A percentile compares a stretch with the other conserved stretches of the same genome.
phyloP scores from a whole-genome alignment of 768 basidiomycete species.

The Lactifluus pinguis region DNA sequence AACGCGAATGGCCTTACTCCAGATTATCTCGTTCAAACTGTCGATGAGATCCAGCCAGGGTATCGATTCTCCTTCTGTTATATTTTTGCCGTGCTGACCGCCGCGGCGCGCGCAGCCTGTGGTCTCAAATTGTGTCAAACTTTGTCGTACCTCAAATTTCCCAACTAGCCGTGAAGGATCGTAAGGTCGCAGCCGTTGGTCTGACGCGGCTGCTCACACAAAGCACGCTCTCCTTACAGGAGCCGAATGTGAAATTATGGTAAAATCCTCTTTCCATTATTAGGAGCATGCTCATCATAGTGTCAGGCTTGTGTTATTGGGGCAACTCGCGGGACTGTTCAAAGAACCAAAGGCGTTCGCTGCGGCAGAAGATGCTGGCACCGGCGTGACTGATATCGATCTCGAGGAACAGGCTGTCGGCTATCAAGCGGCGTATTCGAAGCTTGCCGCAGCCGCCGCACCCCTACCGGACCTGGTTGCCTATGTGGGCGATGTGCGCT shows the following conservation, averaged over 20 bases:
- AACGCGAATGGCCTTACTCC: slow-evolving; percentile 65
- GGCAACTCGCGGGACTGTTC: slow-evolving; percentile 68
- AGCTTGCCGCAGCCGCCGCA: slow-evolving; percentile 73
- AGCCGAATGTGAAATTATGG: slow-evolving; percentile 61
- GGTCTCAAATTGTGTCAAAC: slow-evolving; percentile 67
- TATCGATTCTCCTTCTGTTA: slow-evolving; percentile 29
- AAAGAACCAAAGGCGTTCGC: slow-evolving; percentile 64
- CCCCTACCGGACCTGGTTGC: slow-evolving; percentile 50
- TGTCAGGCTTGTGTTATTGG: slow-evolving; percentile 58
- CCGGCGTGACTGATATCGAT: slow-evolving; percentile 68
- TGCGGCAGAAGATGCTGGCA: slow-evolving; percentile 40
- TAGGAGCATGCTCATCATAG: background rate
- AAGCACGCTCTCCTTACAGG: slow-evolving; percentile 58
- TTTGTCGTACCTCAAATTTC: slow-evolving; percentile 76
- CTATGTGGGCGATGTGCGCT: slow-evolving; percentile 48
- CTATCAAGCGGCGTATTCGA: slow-evolving; percentile 91
- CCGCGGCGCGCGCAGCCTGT: slow-evolving; percentile 40
- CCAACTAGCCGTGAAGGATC: slow-evolving; percentile 72
- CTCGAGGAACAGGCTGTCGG: slow-evolving; percentile 84
- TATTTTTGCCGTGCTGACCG: background rate
- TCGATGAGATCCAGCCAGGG: slow-evolving; percentile 84
- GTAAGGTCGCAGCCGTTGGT: slow-evolving; percentile 79
- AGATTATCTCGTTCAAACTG: slow-evolving; percentile 64
- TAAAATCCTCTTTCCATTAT: slow-evolving; percentile 23
- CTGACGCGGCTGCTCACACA: slow-evolving; percentile 70